These are phyloP conservation scores for Hypoxylon cercidicola DNA, from an alignment of 495 filamentous ascomycete species.

Conservation along the genomic window DNA sequence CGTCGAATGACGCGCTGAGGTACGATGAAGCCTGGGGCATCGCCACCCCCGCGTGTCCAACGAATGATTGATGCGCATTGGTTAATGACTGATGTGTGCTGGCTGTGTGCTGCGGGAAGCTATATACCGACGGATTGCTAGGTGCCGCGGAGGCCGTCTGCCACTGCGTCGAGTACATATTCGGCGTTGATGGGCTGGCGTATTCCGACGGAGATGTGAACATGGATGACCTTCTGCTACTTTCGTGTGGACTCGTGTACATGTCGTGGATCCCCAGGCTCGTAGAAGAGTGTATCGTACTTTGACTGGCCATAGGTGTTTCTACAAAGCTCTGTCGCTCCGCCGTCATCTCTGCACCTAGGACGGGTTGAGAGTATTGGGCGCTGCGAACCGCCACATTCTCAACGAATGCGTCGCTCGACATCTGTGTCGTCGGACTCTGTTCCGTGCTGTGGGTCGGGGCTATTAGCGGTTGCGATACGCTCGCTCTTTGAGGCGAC, in stretches of 20 bases:
- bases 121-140: slow-evolving; percentile 43
- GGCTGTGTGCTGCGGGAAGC: slow-evolving; percentile 42
- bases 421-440: slow-evolving; percentile 46
- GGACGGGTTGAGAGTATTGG: slow-evolving; percentile 39
- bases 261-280: slow-evolving; percentile 49
- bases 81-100: too few relatives aligned
- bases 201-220: slow-evolving; percentile 51
- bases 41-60: slow-evolving; percentile 41
- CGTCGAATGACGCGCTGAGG: slow-evolving; percentile 41
- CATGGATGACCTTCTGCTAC: slow-evolving; percentile 47
- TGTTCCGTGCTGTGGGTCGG: slow-evolving; percentile 42
- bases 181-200: slow-evolving; percentile 42
- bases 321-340: slow-evolving; percentile 51
- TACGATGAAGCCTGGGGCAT: slow-evolving; percentile 42
- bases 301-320: slow-evolving; percentile 38
- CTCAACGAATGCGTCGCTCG: slow-evolving; percentile 42
- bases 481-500: slow-evolving; percentile 40
- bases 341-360: slow-evolving; percentile 43
- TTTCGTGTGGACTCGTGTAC: slow-evolving; percentile 50
- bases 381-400: slow-evolving; percentile 45
- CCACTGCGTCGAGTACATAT: slow-evolving; percentile 45
- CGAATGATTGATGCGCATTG: slow-evolving; percentile 37
- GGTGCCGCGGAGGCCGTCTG: slow-evolving; percentile 42
- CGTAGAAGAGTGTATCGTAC: slow-evolving; percentile 35
- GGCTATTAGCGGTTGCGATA: slow-evolving; percentile 41